These are phyloP conservation scores for Suillus luteus DNA, from an alignment of 768 basidiomycete species.

Conservation along the genomic window DNA sequence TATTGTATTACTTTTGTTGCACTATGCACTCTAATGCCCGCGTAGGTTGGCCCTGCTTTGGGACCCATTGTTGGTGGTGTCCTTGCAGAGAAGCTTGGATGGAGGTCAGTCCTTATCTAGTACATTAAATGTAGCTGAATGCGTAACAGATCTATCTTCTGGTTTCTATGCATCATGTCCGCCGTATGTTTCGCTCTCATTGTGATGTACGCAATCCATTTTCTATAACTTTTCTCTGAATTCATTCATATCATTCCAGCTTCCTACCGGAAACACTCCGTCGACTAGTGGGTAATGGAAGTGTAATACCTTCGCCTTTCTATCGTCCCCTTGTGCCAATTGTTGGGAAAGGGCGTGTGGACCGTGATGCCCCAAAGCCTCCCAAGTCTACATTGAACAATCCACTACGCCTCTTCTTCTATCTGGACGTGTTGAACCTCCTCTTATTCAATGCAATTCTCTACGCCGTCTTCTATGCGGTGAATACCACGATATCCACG, in stretches of 20 bases:
- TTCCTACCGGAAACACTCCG: constrained; percentile 27
- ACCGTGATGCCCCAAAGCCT: constrained; percentile 5
- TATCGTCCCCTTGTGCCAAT: constrained; percentile 30
- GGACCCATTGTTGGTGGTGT: constrained; percentile 50
- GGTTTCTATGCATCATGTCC: constrained; percentile 57
- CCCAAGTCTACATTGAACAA: constrained; percentile 35
- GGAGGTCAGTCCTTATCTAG: constrained; percentile 44
- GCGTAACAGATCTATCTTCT: constrained; percentile 54
- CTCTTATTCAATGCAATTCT: constrained; percentile 57
- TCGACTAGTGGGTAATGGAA: constrained; percentile 32
- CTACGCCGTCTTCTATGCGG: constrained; percentile 51
- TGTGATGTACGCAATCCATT: constrained; percentile 40
- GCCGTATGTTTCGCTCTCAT: constrained; percentile 48
- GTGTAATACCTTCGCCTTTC: constrained; percentile 27
- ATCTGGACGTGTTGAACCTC: constrained; percentile 40
- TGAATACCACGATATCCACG: constrained; percentile 49
- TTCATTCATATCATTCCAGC: constrained; percentile 33
- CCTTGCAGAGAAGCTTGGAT: constrained; percentile 55
- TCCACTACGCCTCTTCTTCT: constrained; percentile 39
- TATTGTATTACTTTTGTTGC: background rate
- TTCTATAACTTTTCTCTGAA: constrained; percentile 24
- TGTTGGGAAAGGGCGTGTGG: constrained; percentile 27
- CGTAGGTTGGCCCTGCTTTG: constrained; percentile 53
- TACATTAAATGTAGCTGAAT: constrained; percentile 4
- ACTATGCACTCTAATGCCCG: background rate